These are phyloP conservation scores for Dictyostelium discoideum DNA, from an alignment of 78 protist species.

Conservation along the genomic window DNA sequence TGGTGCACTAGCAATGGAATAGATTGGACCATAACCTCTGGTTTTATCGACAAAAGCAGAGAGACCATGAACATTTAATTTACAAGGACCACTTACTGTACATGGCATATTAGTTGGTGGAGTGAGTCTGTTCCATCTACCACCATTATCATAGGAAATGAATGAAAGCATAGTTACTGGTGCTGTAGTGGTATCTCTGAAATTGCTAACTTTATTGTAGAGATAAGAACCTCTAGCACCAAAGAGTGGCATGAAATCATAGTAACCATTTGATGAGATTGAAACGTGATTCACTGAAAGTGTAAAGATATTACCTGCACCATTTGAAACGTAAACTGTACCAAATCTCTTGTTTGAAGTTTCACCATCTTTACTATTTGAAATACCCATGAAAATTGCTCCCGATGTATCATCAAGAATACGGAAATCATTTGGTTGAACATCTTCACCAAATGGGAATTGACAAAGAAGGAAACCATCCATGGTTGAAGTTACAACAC, in stretches of 20 bases:
- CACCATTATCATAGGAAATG: constrained; percentile 67
- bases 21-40: constrained; percentile 69
- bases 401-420: constrained; percentile 36
- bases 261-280: not conserved
- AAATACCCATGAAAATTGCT: constrained; percentile 45
- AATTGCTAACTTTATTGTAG: constrained; percentile 13
- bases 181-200: not conserved
- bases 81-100: not conserved
- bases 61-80: constrained; percentile 44
- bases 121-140: not conserved
- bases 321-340: not conserved
- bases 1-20: constrained; percentile 13
- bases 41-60: constrained; percentile 10
- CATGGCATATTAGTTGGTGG: not conserved
- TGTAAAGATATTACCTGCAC: constrained; percentile 35
- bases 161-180: not conserved
- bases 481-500: not conserved
- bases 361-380: not conserved
- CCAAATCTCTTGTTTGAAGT: not conserved
- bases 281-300: not conserved
- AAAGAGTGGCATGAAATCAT: constrained; percentile 39
- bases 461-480: constrained; percentile 44
- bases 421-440: constrained; percentile 42
- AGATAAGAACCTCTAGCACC: constrained; percentile 38
- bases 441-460: constrained; percentile 60